phyloP scores from a whole-genome alignment of 805 yeast species.

The Candida michaelii region DNA sequence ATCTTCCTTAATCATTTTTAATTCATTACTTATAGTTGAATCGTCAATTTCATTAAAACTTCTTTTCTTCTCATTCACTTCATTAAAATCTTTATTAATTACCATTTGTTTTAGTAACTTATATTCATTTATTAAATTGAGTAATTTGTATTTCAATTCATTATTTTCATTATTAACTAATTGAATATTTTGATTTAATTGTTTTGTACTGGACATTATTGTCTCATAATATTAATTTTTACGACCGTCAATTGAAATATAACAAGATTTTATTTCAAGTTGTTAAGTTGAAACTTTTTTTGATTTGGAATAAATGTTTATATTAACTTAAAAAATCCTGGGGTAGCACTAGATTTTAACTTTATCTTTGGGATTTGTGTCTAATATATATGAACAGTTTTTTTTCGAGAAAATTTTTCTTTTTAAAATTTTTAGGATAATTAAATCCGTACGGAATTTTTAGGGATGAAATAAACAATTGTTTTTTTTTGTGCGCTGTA shows the following conservation, averaged over 20 bases:
- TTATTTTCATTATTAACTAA: conserved; percentile 33
- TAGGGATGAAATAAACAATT: conserved; percentile 3
- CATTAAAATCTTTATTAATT: conserved; percentile 8
- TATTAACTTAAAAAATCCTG: neutral
- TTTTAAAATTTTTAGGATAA: conserved; percentile 4
- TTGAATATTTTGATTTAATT: conserved; percentile 10
- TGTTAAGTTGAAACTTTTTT: neutral
- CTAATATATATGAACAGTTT: conserved; percentile 4
- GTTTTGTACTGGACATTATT: conserved; percentile 8
- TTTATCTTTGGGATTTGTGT: conserved; percentile 3
- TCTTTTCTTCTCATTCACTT: conserved; percentile 5
- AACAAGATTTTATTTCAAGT: neutral
- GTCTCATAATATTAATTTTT: conserved; percentile 7
- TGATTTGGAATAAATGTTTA: neutral
- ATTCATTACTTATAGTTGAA: conserved; percentile 5
- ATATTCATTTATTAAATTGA: conserved; percentile 41
- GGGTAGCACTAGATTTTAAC: conserved; percentile 2
- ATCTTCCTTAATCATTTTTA: conserved; percentile 4
- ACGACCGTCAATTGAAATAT: neutral
- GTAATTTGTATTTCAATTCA: conserved; percentile 33
- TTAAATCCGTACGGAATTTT: conserved; percentile 9
- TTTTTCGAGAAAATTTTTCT: conserved; percentile 4
- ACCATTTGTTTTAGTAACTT: conserved; percentile 35
- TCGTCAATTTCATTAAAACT: conserved; percentile 8
- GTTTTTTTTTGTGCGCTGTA: neutral